Conservation (phyloP, 352 stramenopile genomes). For the Phytophthora multivora region DNA sequence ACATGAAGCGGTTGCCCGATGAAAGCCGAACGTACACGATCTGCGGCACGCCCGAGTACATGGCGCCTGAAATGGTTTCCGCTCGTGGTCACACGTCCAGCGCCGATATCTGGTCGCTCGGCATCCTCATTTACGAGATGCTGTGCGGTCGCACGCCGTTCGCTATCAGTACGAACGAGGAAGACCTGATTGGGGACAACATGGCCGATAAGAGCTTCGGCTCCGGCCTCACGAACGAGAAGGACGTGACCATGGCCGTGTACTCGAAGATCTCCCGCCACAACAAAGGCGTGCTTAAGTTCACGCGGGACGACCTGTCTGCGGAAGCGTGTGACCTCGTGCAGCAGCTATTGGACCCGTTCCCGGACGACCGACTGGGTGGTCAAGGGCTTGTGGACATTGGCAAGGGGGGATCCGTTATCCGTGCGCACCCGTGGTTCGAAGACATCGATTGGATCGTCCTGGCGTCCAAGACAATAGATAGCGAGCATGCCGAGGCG, state of each 20-base stretch:
- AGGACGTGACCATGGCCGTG: constrained; percentile 83
- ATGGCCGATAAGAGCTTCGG: constrained; percentile 59
- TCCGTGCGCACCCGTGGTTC: constrained; percentile 86
- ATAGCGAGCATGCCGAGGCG: constrained; percentile 49
- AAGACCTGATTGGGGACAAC: constrained; percentile 4
- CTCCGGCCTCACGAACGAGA: constrained; percentile 54
- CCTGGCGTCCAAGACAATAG: constrained; percentile 70
- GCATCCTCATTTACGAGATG: constrained; percentile 89
- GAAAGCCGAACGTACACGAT: constrained; percentile 88
- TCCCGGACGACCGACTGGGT: constrained; percentile 68
- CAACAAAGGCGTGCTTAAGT: constrained; percentile 64
- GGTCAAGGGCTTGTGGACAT: constrained; percentile 81
- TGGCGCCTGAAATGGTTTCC: constrained; percentile 89
- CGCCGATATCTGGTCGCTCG: constrained; percentile 87
- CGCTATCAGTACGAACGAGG: constrained; percentile 18
- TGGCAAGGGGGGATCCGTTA: constrained; percentile 73
- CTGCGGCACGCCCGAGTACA: constrained; percentile 89
- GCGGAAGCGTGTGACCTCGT: constrained; percentile 62
- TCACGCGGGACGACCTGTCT: constrained; percentile 58
- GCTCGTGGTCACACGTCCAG: constrained; percentile 76
- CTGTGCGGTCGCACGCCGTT: constrained; percentile 89
- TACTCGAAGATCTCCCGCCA: constrained; percentile 89
- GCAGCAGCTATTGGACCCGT: constrained; percentile 71
- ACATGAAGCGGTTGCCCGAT: constrained; percentile 86
- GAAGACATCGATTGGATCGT: constrained; percentile 76